phyloP scores from a whole-genome alignment of 1,284 basidiomycete species.

The Leccinum pachyderme region DNA sequence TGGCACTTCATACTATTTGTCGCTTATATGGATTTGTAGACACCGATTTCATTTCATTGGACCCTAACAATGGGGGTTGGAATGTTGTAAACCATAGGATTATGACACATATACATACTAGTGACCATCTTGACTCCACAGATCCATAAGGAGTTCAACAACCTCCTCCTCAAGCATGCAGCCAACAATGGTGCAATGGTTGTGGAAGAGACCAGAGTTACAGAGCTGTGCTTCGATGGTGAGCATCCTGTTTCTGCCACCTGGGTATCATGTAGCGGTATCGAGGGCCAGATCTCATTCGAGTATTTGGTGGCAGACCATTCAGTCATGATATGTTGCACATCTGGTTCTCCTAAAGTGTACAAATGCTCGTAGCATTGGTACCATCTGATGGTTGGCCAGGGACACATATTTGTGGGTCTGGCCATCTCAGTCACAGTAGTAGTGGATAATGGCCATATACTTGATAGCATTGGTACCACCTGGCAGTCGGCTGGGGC shows the following conservation, averaged over 20 bases:
- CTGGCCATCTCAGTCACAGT: too few relatives aligned
- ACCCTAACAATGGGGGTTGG: background rate
- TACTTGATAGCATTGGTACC: too few relatives aligned
- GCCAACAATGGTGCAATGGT: conserved; percentile 37
- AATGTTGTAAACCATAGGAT: background rate
- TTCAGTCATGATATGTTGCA: too few relatives aligned
- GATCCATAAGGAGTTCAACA: background rate
- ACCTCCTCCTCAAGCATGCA: conserved; percentile 18
- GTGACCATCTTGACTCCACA: conserved; percentile 1
- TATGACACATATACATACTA: background rate
- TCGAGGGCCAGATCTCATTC: conserved; percentile 37
- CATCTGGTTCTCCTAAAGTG: too few relatives aligned
- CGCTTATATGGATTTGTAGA: background rate
- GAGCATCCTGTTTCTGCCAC: conserved; percentile 36
- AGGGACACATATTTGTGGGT: too few relatives aligned
- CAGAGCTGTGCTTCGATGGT: conserved; percentile 36
- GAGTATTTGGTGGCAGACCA: conserved; percentile 49
- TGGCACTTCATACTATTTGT: background rate
- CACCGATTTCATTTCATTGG: background rate
- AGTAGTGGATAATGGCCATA: too few relatives aligned
- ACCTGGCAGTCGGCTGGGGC: too few relatives aligned
- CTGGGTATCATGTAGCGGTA: conserved; percentile 27
- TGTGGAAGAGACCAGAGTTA: conserved; percentile 41
- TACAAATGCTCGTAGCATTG: too few relatives aligned
- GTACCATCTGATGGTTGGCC: too few relatives aligned